Base-by-base conservation (phyloP, 306 rosid species). In the Medicago lupulina region DNA sequence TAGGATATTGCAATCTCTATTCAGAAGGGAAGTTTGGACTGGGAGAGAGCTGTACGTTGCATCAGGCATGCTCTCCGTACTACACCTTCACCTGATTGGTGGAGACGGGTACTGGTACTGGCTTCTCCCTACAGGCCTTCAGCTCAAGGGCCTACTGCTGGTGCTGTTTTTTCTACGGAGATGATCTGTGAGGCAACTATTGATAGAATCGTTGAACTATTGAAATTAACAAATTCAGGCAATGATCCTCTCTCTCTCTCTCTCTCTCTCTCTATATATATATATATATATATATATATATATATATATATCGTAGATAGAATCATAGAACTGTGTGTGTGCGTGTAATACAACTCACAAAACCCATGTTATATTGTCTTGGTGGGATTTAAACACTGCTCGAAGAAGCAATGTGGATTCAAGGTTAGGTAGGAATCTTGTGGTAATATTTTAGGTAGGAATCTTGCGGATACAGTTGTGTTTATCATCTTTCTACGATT, bases 1-100 rank as follows among this genome's bases (percentile, higher is more conserved):
- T 60, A 92, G 97, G 99, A 95, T 67, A 84, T 92, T 75, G 93
- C 99, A 75, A 81, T 68, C 70, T 88, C 97, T 75, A 84, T 95
- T 75, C 99, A 84, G 71, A 92, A 85, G 82, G 99, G 99, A 74
- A 90, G 96, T 84, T 88, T 92, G 86, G 99, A 95, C 73, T 95
- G 99, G 99, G 99, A 95, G 84, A 87, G 99, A 83, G 97, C 97
- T 62, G 68, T 95, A 67, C 99, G 99, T 39, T 95, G 99, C 77
- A 83, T 95, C 80, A 87, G 97, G 83, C 99, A 95, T 75, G 97
- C 97, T 77, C 89, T 95, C 23, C 91, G 96, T 31, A 83, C 96
- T 49, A 90, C 96, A 73, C 99, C 99, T 58, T 95, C 99, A 60
- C 99, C 99, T 65, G 99, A 95, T 65, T 95, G 99, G 99, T 95